phyloP scores from a whole-genome alignment of 306 rosid genomes.

The Vigna hirtella region DNA sequence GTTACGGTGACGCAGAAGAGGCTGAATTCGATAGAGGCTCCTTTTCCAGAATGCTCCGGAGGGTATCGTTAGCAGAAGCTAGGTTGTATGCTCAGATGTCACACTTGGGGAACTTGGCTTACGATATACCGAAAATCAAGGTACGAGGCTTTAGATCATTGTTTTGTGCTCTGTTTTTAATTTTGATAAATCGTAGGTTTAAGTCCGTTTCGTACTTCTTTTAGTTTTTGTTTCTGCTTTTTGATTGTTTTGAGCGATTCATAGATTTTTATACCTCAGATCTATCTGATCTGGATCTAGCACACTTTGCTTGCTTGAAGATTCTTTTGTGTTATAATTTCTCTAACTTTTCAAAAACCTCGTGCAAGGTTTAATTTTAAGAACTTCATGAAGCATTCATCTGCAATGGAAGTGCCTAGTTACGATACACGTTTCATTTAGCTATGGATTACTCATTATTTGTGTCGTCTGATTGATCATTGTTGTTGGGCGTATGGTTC shows the following conservation, averaged over 20 bases:
- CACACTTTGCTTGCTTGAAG: slow-evolving; percentile 32
- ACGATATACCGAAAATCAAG: slow-evolving; percentile 74
- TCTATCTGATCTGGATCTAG: slow-evolving; percentile 37
- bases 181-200: neutral
- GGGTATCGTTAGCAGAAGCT: slow-evolving; percentile 81
- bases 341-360: slow-evolving; percentile 24
- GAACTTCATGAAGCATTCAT: slow-evolving; percentile 3
- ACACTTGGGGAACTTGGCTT: slow-evolving; percentile 83
- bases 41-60: slow-evolving; percentile 75
- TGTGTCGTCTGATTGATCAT: slow-evolving; percentile 10
- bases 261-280: slow-evolving; percentile 28
- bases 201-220: neutral
- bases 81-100: slow-evolving; percentile 89
- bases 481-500: neutral
- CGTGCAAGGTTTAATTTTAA: slow-evolving; percentile 29
- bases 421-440: neutral
- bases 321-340: neutral
- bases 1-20: slow-evolving; percentile 22
- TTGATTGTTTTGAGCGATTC: neutral
- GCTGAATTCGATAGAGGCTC: slow-evolving; percentile 67
- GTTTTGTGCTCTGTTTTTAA: neutral
- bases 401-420: slow-evolving; percentile 30
- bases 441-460: neutral
- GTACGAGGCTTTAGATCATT: slow-evolving; percentile 47
- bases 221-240: neutral